Evolutionary conservation across 495 filamentous ascomycete species (phyloP).

Genomic region (Podospora australis): DNA sequence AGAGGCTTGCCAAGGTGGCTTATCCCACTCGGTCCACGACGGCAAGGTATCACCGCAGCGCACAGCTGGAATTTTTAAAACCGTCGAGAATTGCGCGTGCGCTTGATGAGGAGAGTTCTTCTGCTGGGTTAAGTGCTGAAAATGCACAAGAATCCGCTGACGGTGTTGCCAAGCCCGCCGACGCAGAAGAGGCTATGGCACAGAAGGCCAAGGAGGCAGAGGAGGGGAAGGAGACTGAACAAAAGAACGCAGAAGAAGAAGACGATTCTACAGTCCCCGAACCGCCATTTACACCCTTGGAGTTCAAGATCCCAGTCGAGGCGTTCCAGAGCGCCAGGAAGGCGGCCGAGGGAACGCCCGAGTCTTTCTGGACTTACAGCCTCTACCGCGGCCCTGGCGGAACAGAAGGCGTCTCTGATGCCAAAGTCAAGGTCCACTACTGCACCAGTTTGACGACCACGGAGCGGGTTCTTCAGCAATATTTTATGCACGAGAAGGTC

Average conservation of each 20-base stretch:
- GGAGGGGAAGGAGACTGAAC: background rate
- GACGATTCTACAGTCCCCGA: slow-evolving; percentile 11
- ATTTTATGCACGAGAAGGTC: slow-evolving; percentile 63
- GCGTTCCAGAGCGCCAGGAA: slow-evolving; percentile 38
- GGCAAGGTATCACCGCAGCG: too few relatives aligned
- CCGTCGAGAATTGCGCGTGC: too few relatives aligned
- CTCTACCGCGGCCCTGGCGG: slow-evolving; percentile 49
- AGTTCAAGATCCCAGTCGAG: slow-evolving; percentile 41
- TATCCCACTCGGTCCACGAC: slow-evolving; percentile 14
- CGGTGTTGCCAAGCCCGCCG: too few relatives aligned
- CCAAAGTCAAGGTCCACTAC: slow-evolving; percentile 64
- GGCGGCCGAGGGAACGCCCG: slow-evolving; percentile 30
- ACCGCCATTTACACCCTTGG: slow-evolving; percentile 30
- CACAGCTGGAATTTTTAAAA: too few relatives aligned
- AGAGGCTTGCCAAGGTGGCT: too few relatives aligned
- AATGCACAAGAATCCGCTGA: too few relatives aligned
- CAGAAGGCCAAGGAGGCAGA: background rate
- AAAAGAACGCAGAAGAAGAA: background rate
- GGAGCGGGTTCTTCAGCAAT: slow-evolving; percentile 55
- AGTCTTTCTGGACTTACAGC: slow-evolving; percentile 60
- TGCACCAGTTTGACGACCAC: slow-evolving; percentile 59
- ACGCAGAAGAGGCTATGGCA: too few relatives aligned
- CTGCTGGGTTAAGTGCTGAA: too few relatives aligned
- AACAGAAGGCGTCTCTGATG: slow-evolving; percentile 25
- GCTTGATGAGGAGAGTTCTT: too few relatives aligned